Conservation (phyloP, 225 moss, liverwort and hornwort species). For the Pseudisothecium myosuroides region DNA sequence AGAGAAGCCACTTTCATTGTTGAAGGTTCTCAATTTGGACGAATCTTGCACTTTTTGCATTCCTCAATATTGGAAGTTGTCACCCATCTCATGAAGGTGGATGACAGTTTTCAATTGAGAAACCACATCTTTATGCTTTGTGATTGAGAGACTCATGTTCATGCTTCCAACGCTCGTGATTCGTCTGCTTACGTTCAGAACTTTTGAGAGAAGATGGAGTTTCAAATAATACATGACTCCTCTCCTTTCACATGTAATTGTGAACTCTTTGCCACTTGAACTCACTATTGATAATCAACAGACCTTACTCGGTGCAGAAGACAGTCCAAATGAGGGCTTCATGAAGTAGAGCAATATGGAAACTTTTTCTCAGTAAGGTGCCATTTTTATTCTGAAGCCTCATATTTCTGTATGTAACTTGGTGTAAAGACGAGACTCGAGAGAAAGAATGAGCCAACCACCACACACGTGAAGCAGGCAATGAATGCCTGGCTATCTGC, state of each 20-base stretch:
- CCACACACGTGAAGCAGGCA: too few relatives aligned
- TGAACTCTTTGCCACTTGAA: too few relatives aligned
- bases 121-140: neutral
- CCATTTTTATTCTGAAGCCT: neutral
- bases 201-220: neutral
- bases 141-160: neutral
- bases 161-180: neutral
- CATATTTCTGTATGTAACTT: neutral
- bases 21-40: too few relatives aligned
- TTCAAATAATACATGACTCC: neutral
- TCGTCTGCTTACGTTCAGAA: too few relatives aligned
- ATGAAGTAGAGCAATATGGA: neutral
- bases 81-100: neutral
- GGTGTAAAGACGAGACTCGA: neutral
- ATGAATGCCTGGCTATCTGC: neutral
- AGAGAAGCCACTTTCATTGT: neutral
- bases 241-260: too few relatives aligned
- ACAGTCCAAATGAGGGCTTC: neutral
- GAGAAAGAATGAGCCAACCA: neutral
- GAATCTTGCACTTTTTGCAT: neutral
- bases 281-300: too few relatives aligned
- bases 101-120: neutral
- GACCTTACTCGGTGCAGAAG: too few relatives aligned
- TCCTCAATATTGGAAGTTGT: neutral
- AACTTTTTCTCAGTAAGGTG: neutral